Conservation (phyloP, 148 eudicot species). For the Rheum nobile region DNA sequence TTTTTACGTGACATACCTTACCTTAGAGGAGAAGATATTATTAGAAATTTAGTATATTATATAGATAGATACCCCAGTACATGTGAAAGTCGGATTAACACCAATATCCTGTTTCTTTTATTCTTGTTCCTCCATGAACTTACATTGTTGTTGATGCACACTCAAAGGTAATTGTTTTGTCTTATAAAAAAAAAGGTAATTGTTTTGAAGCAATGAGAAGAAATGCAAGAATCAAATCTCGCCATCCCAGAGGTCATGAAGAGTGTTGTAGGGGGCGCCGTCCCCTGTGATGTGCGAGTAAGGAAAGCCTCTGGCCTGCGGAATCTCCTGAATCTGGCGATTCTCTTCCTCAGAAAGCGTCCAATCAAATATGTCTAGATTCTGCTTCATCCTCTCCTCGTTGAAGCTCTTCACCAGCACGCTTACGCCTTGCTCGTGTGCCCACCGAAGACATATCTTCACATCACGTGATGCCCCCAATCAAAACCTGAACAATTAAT, state of each 20-base stretch:
- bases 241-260: constrained; percentile 21
- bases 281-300: constrained; percentile 11
- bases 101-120: no score
- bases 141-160: no score
- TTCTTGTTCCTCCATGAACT: no score
- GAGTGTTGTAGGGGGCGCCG: constrained; percentile 9
- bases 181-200: no score
- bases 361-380: constrained; percentile 19
- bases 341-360: constrained; percentile 12
- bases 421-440: constrained; percentile 12
- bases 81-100: no score
- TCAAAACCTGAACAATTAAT: no score
- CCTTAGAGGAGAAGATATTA: no score
- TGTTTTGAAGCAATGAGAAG: no score
- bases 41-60: no score
- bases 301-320: constrained; percentile 14
- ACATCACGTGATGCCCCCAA: not conserved
- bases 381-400: constrained; percentile 17
- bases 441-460: constrained; percentile 19
- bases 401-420: constrained; percentile 20
- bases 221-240: constrained; percentile 6
- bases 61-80: no score
- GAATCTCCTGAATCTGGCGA: constrained; percentile 10
- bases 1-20: no score
- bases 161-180: no score